phyloP scores from a whole-genome alignment of 768 basidiomycete genomes.

The Russula dissimulans region DNA sequence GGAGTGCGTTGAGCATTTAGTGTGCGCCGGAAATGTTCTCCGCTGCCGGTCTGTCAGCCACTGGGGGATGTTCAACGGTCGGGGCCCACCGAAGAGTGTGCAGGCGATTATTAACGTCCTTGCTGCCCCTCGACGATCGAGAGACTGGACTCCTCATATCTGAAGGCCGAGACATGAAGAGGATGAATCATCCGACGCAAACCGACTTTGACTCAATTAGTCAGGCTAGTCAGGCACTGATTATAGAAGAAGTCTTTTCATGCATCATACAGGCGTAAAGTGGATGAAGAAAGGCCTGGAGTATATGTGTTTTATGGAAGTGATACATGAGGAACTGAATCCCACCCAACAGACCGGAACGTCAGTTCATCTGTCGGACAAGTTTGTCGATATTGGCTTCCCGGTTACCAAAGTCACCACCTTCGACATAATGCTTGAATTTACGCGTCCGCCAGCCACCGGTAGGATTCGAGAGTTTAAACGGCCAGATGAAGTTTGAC shows the following conservation, averaged over 20 bases:
- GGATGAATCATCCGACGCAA: background rate
- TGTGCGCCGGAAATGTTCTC: slow-evolving; percentile 59
- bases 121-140: background rate
- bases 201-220: background rate
- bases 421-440: slow-evolving; percentile 94
- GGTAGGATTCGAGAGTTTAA: slow-evolving; percentile 98
- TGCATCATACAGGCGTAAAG: slow-evolving; percentile 7
- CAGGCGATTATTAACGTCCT: slow-evolving; percentile 38
- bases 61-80: background rate
- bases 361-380: slow-evolving; percentile 87
- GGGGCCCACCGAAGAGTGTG: slow-evolving; percentile 41
- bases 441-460: slow-evolving; percentile 98
- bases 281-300: slow-evolving; percentile 15
- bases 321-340: slow-evolving; percentile 20
- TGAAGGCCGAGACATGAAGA: too few species aligned
- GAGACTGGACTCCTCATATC: background rate
- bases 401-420: slow-evolving; percentile 96
- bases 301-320: slow-evolving; percentile 24
- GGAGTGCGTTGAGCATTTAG: slow-evolving; percentile 40
- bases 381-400: slow-evolving; percentile 97
- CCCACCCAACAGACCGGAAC: slow-evolving; percentile 5
- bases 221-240: background rate
- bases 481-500: slow-evolving; percentile 97
- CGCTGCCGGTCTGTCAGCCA: slow-evolving; percentile 32
- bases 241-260: background rate